Percentiles rank a stretch among this genome's conserved stretches.
phyloP scores from a whole-genome alignment of 768 basidiomycete genomes.

The Leccinum subgranulosum region DNA sequence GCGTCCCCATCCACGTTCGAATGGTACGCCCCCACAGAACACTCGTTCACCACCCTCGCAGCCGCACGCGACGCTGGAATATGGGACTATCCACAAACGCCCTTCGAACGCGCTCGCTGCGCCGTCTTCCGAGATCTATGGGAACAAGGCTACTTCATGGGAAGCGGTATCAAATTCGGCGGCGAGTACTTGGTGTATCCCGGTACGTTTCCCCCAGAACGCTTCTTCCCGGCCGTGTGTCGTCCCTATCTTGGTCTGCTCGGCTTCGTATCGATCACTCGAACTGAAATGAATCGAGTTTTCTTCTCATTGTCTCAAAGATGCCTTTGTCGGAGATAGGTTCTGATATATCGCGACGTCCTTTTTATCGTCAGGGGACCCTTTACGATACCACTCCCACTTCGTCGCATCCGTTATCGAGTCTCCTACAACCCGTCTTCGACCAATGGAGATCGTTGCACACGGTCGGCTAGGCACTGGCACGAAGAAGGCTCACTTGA shows the following conservation, averaged over 20 bases:
- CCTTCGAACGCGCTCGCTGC: conserved; percentile 70
- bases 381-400: conserved; percentile 94
- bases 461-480: conserved; percentile 95
- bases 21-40: conserved; percentile 59
- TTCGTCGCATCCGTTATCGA: conserved; percentile 83
- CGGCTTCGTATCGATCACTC: no score
- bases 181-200: conserved; percentile 97
- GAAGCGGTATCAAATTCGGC: conserved; percentile 90
- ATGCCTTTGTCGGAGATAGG: not conserved
- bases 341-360: conserved; percentile 5
- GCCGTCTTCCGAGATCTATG: conserved; percentile 78
- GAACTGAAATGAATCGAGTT: not conserved
- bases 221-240: no score
- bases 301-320: not conserved
- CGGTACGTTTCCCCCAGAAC: conserved; percentile 45
- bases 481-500: conserved; percentile 92
- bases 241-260: no score
- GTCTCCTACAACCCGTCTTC: conserved; percentile 53
- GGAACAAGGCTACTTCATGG: conserved; percentile 84
- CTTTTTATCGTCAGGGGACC: conserved; percentile 62
- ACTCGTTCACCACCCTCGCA: conserved; percentile 52
- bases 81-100: conserved; percentile 71
- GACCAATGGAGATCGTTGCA: conserved; percentile 93
- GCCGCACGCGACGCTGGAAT: conserved; percentile 64
- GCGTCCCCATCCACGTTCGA: conserved; percentile 50